Evolutionary conservation across 1,284 basidiomycete species (phyloP).

Genomic region (Cystobasidiaceae sp.): DNA sequence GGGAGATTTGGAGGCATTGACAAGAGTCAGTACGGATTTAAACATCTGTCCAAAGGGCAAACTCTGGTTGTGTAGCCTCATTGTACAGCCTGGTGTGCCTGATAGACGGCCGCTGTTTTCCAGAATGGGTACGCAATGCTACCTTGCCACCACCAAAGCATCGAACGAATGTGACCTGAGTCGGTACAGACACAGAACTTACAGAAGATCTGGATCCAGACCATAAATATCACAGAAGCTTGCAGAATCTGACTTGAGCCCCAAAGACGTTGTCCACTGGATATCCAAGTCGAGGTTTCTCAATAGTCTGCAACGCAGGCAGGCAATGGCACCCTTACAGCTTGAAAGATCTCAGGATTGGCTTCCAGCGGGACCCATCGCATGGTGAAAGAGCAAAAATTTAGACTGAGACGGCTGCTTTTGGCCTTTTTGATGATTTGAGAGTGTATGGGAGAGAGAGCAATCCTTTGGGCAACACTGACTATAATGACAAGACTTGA

Average conservation of each 20-base stretch:
- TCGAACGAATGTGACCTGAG: background rate
- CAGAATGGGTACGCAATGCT: background rate
- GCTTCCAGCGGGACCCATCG: conserved; percentile 28
- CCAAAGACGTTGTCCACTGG: conserved; percentile 23
- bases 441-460: no score
- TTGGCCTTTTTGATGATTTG: no score
- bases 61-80: no score
- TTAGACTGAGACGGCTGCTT: background rate
- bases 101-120: background rate
- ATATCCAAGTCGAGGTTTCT: background rate
- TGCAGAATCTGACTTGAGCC: conserved; percentile 12
- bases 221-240: conserved; percentile 32
- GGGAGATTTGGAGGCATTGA: no score
- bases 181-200: background rate
- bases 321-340: background rate
- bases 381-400: background rate
- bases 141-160: background rate
- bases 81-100: no score
- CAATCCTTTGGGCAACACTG: no score
- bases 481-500: no score
- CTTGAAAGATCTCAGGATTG: conserved; percentile 25
- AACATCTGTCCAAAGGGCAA: no score
- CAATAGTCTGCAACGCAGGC: background rate
- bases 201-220: conserved; percentile 30
- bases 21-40: background rate